Percentiles rank a stretch among this genome's conserved stretches.
These are phyloP conservation scores for Craspedostauros australis DNA, from an alignment of 108 stramenopile species.

Conservation along the genomic window DNA sequence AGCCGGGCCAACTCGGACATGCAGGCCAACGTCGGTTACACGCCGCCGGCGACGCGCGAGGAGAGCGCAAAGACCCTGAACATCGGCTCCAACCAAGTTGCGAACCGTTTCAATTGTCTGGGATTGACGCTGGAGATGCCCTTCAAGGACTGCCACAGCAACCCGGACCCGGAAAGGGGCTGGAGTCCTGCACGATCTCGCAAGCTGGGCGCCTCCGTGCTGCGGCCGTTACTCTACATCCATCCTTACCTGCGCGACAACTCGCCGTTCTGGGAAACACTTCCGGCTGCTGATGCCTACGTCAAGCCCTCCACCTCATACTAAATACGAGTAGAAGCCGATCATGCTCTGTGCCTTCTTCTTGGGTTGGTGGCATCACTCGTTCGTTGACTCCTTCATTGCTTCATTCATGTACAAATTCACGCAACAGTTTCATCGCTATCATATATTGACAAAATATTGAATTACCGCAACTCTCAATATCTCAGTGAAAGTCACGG, in stretches of 20 bases:
- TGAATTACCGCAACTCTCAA: too few relatives aligned
- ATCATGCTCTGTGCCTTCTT: too few relatives aligned
- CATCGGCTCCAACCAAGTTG: constrained; percentile 82
- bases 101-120: constrained; percentile 70
- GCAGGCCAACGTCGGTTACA: constrained; percentile 70
- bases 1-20: constrained; percentile 67
- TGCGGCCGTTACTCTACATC: constrained; percentile 59
- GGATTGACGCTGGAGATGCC: constrained; percentile 83
- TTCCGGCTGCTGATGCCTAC: constrained; percentile 55
- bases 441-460: too few relatives aligned
- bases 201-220: constrained; percentile 52
- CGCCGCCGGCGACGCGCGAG: constrained; percentile 31
- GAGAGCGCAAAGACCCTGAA: constrained; percentile 50
- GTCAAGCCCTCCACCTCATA: too few relatives aligned
- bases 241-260: constrained; percentile 65
- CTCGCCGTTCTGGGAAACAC: constrained; percentile 54
- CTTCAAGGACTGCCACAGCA: constrained; percentile 73
- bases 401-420: too few relatives aligned
- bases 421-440: too few relatives aligned
- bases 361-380: too few relatives aligned
- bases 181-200: constrained; percentile 57
- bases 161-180: constrained; percentile 54
- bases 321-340: too few relatives aligned
- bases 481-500: too few relatives aligned
- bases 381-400: too few relatives aligned